Evolutionary conservation across 75 land plant species (phyloP).

Genomic region (Ceratopteris richardii): DNA sequence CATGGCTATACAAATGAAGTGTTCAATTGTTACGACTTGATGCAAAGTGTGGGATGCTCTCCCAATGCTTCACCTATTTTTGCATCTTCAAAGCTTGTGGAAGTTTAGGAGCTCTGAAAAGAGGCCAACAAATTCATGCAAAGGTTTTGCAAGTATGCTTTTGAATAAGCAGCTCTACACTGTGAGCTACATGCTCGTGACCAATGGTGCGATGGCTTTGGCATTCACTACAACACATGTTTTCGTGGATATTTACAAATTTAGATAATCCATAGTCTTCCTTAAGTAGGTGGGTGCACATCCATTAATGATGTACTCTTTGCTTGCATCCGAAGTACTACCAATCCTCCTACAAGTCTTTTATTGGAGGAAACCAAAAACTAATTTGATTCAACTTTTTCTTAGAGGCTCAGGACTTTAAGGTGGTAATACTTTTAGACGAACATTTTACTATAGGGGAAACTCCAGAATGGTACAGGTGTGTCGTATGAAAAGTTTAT

Average conservation of each 20-base stretch:
- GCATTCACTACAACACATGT: constrained; percentile 38
- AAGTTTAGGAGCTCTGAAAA: too few relatives aligned
- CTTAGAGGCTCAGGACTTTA: too few relatives aligned
- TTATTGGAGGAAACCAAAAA: constrained; percentile 14
- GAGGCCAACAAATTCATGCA: too few relatives aligned
- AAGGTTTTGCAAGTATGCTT: constrained; percentile 43
- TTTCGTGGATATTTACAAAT: constrained; percentile 16
- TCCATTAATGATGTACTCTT: constrained; percentile 9
- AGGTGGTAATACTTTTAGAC: too few relatives aligned
- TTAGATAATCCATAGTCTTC: constrained; percentile 1
- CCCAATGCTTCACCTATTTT: too few relatives aligned
- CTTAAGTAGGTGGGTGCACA: constrained; percentile 21
- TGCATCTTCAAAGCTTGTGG: too few relatives aligned
- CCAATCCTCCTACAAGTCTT: constrained; percentile 11
- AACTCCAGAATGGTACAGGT: too few relatives aligned
- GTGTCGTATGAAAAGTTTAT: too few relatives aligned
- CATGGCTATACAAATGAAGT: too few relatives aligned
- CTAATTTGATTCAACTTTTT: constrained; percentile 15
- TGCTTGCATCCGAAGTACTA: constrained; percentile 18
- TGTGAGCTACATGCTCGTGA: constrained; percentile 49
- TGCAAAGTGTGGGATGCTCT: too few relatives aligned
- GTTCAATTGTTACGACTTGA: too few relatives aligned
- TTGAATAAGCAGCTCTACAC: constrained; percentile 53
- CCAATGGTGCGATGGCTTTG: constrained; percentile 48
- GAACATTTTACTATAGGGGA: too few relatives aligned